A percentile compares a stretch with the other conserved stretches of the same genome.
phyloP scores from a whole-genome alignment of 805 yeast genomes.

The Komagataella pastoris region DNA sequence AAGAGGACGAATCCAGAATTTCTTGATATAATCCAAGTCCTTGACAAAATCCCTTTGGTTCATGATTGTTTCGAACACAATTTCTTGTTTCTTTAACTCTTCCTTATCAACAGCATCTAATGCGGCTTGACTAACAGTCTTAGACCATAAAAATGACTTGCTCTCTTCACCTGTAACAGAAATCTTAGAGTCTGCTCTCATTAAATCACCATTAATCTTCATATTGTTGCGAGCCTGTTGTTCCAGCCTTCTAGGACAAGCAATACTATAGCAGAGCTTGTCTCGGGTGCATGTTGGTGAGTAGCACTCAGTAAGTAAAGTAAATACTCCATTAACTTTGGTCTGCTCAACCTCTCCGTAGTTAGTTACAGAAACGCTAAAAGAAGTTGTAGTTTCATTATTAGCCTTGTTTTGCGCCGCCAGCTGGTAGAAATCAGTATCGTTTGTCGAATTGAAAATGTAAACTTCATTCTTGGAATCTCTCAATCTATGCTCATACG shows the following conservation, averaged over 20 bases:
- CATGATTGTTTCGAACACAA: conserved; percentile 84
- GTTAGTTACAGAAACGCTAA: neutral
- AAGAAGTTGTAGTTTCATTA: neutral
- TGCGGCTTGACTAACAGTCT: conserved; percentile 71
- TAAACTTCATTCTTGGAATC: conserved; percentile 84
- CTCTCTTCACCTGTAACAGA: conserved; percentile 67
- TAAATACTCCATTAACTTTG: conserved; percentile 79
- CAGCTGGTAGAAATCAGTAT: neutral
- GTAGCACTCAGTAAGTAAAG: conserved; percentile 85
- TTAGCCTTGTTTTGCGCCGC: neutral
- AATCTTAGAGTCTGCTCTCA: conserved; percentile 57
- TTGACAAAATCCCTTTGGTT: conserved; percentile 94
- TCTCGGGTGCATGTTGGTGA: conserved; percentile 94
- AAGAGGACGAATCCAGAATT: conserved; percentile 86
- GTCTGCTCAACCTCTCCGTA: neutral
- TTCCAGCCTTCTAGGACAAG: conserved; percentile 91
- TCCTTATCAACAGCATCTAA: conserved; percentile 68
- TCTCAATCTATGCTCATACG: conserved; percentile 84
- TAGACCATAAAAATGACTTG: conserved; percentile 84
- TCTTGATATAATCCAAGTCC: conserved; percentile 85
- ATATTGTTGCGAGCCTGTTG: conserved; percentile 88
- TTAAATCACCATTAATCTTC: conserved; percentile 78
- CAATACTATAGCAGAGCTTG: conserved; percentile 81
- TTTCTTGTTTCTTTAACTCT: conserved; percentile 89
- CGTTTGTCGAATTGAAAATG: conserved; percentile 32